Evolutionary conservation across 2,329 filamentous ascomycete genomes (phyloP).

Genomic region (Malbranchea zuffiana): DNA sequence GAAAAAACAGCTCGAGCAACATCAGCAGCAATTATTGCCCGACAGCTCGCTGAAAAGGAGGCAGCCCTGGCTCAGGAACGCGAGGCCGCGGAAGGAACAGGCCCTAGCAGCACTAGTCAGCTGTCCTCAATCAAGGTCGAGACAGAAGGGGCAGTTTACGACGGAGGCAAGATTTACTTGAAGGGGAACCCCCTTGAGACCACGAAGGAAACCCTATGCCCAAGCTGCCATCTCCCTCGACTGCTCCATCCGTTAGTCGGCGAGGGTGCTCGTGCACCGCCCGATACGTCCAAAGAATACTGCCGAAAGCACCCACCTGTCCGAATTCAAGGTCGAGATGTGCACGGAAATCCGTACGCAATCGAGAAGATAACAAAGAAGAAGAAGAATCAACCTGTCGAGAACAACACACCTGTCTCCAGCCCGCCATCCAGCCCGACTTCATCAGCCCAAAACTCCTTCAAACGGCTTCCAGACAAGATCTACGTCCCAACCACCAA

Average conservation of each 20-base stretch:
- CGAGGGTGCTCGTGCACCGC: conserved; percentile 37
- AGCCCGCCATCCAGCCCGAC: conserved; percentile 26
- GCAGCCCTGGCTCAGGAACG: conserved; percentile 24
- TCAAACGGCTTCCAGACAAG: conserved; percentile 24
- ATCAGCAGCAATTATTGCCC: conserved; percentile 36
- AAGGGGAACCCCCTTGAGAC: conserved; percentile 50
- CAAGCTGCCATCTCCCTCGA: conserved; percentile 49
- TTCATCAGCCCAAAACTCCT: conserved; percentile 17
- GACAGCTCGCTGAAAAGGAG: conserved; percentile 36
- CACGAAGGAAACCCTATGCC: conserved; percentile 49
- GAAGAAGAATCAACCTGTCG: conserved; percentile 28
- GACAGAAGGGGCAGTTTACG: conserved; percentile 43
- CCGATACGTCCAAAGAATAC: conserved; percentile 45
- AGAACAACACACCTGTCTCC: conserved; percentile 26
- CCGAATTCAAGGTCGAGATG: conserved; percentile 47
- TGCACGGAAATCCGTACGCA: conserved; percentile 45
- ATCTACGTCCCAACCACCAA: conserved; percentile 35
- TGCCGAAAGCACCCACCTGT: conserved; percentile 51
- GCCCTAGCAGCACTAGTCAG: conserved; percentile 25
- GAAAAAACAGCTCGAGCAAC: conserved; percentile 52
- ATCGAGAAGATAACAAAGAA: conserved; percentile 39
- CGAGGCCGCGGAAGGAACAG: conserved; percentile 22
- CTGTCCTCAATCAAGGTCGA: conserved; percentile 32
- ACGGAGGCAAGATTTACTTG: conserved; percentile 43
- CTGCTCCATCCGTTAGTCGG: conserved; percentile 48